Evolutionary conservation across 768 basidiomycete genomes (phyloP), one percentile per base, ranked within the genome.

Genomic region (Termitomyces sp.): DNA sequence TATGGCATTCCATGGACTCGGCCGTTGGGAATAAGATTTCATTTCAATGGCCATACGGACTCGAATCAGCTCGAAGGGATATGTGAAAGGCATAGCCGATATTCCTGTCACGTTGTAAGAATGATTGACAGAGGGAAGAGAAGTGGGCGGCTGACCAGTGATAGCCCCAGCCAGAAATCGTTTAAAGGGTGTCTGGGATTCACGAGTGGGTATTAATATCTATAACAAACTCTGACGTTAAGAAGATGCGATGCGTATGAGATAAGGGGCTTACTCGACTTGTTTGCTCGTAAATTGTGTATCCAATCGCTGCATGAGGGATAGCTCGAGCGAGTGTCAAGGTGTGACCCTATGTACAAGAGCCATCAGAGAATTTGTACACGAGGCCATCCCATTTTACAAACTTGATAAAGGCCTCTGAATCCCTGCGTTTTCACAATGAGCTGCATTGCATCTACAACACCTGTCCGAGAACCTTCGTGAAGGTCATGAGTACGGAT

Each of bases 11-110:
- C 34, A 46, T 20, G 51, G 57, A 40, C 25, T 54, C 12, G 37
- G 52, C 14, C 51, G 34, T 47, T 57, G 52, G 37, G 52, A 32
- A 47, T 57, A 36, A 36, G 45, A 52, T 40, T 58, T 55, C 47
- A 54, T 59, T 42, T 63, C 52, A 25, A 63, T 45, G 17, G 61
- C 57, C 48, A 58, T 55, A 38, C 52, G 38, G 32, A 62, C 55
- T 14, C 51, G 45, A 52, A 62, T 52, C n/a, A 55, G 46, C 32
- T 62, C 61, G 31, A 52, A 58, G 31, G 51, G 51, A 29, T 58
- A 54, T 34, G 58, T 56, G n/a, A 63, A 48, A 32, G 58, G 53
- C 38, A 60, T 52, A 32, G 48, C 15, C 12, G 37, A 56, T 36
- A 56, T 49, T 15, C 51, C 62, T 56, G 32, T 15, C 34, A 29